Percentiles rank a stretch among this genome's conserved stretches.
phyloP scores from a whole-genome alignment of 1,139 yeast species.

The Taphrina confusa region DNA sequence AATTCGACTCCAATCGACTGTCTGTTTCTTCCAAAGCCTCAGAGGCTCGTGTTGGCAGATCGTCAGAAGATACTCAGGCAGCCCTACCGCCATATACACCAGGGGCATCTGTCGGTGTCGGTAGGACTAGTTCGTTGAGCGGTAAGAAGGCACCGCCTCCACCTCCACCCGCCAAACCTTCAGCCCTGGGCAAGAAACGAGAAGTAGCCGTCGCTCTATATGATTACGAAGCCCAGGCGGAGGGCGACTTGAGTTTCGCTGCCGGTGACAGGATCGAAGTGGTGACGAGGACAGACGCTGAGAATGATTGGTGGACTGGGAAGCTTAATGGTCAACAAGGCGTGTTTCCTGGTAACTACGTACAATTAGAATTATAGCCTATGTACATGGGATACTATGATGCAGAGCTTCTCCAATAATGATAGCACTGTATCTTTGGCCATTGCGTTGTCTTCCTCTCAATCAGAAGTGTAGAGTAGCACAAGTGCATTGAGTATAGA shows the following conservation, averaged over 20 bases:
- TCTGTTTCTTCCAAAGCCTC: slow-evolving; percentile 36
- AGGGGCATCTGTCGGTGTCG: slow-evolving; percentile 39
- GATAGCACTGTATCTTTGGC: too few species aligned
- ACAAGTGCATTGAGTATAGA: too few species aligned
- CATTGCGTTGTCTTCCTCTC: too few species aligned
- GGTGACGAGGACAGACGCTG: slow-evolving; percentile 75
- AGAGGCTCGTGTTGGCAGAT: slow-evolving; percentile 15
- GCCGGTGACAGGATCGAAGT: slow-evolving; percentile 88
- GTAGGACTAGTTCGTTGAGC: slow-evolving; percentile 39
- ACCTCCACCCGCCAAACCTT: slow-evolving; percentile 50
- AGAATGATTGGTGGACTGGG: slow-evolving; percentile 98
- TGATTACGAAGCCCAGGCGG: slow-evolving; percentile 79
- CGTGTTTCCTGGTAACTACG: slow-evolving; percentile 94
- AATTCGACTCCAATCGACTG: slow-evolving; percentile 8
- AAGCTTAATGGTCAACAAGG: slow-evolving; percentile 80
- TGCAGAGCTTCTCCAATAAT: too few species aligned
- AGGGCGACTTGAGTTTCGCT: slow-evolving; percentile 80
- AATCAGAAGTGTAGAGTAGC: too few species aligned
- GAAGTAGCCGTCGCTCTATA: slow-evolving; percentile 73
- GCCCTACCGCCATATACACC: slow-evolving; percentile 34
- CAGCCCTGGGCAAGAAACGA: slow-evolving; percentile 45
- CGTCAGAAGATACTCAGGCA: slow-evolving; percentile 26
- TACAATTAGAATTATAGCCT: slow-evolving; percentile 53
- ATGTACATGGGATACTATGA: too few species aligned
- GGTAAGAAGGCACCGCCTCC: slow-evolving; percentile 43